Evolutionary conservation across 352 stramenopile genomes (phyloP), one percentile per base, ranked within the genome.

Genomic region (Phytopythium boreale): DNA sequence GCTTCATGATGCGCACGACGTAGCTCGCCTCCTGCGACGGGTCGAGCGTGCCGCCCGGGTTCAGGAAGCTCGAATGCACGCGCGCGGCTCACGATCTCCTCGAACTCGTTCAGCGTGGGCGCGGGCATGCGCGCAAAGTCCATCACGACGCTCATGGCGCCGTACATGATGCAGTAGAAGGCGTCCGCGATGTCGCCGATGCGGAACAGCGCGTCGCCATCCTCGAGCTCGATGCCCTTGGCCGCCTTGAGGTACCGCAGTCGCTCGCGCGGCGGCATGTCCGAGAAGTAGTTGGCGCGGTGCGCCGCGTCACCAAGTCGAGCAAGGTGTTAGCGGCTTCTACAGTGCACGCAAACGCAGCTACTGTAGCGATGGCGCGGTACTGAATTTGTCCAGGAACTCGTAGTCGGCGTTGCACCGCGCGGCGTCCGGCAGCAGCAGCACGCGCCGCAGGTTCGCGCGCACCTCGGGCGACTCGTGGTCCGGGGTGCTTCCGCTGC

Each of bases 131-230:
- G 81, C n/a, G 80, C 71, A 59, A 92, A 83, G 67, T 92, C 82
- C 56, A 92, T 77, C 15, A 92, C 80, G 44, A 90, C 80, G 56
- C 84, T 89, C 61, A 90, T 71, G 2, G 84, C 79, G 36, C 84
- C 84, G 59, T 84, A 90, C 71, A 90, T 87, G 67, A 90, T 77
- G 58, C 81, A 90, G 56, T 89, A 92, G 58, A 92, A 89, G 27
- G 81, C 77, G 59, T 92, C 84, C 6, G 84, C 84, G 5, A 73
- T 65, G 58, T 92, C 84, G 2, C 84, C 84, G 29, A 90, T 84
- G 41, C 80, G 72, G 64, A 92, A 92, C 3, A 92, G 63, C 51
- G 78, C 79, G 34, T 92, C 79, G 51, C 81, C 78, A 36, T 82
- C 71, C 10, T 88, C 69, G 24, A 92, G 73, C 52, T 87, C 77